Percentiles rank a stretch among this genome's conserved stretches.
phyloP scores from a whole-genome alignment of 495 filamentous ascomycete genomes.

The Hypoxylon lienhwacheense region DNA sequence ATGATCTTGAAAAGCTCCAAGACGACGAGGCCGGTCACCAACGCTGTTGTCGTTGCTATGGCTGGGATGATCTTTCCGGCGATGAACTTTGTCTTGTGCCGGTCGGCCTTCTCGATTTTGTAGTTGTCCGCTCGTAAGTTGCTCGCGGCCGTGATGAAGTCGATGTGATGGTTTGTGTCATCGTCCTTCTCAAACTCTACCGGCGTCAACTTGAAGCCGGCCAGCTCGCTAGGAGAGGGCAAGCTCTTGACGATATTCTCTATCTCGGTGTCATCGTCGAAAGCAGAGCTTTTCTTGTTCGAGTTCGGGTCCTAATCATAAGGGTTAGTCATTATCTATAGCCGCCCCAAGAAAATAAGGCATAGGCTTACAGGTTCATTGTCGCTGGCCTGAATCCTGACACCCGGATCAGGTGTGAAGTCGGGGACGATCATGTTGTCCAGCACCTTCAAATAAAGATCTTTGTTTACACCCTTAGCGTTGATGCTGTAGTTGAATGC shows the following conservation, averaged over 20 bases:
- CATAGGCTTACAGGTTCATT: conserved; percentile 70
- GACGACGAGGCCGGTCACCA: conserved; percentile 91
- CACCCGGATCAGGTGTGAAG: conserved; percentile 85
- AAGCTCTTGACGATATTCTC: conserved; percentile 66
- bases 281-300: conserved; percentile 49
- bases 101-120: conserved; percentile 86
- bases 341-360: neutral
- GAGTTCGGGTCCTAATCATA: conserved; percentile 75
- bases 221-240: conserved; percentile 75
- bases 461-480: conserved; percentile 65
- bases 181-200: conserved; percentile 99
- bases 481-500: conserved; percentile 98
- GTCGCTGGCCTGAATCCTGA: conserved; percentile 97
- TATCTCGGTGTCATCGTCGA: conserved; percentile 74
- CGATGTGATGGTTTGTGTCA: conserved; percentile 96
- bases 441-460: conserved; percentile 73
- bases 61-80: conserved; percentile 99
- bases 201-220: conserved; percentile 82
- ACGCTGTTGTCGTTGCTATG: conserved; percentile 94
- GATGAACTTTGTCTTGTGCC: conserved; percentile 99
- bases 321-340: conserved; percentile 16
- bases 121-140: conserved; percentile 98
- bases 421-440: conserved; percentile 96
- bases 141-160: conserved; percentile 97
- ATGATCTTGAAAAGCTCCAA: conserved; percentile 96